Percentiles rank a stretch among this genome's conserved stretches.
Conservation (phyloP, 371 early-diverging fungal species). For the Nematocida displodere region DNA sequence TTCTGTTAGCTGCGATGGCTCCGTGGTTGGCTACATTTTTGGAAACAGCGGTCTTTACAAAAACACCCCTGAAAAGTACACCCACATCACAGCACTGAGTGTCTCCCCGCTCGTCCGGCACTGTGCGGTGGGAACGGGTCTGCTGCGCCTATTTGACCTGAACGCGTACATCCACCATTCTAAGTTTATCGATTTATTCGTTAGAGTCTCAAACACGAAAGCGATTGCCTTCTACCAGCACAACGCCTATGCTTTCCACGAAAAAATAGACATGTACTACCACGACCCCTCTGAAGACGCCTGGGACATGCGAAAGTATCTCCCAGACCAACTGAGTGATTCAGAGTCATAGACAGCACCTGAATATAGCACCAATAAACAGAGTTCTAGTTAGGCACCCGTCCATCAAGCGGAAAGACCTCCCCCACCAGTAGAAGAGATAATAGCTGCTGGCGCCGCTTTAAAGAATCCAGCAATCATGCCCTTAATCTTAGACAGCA, state of each 20-base stretch:
- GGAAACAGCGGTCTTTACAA: constrained; percentile 58
- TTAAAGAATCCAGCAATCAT: too few relatives aligned
- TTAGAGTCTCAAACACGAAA: constrained; percentile 80
- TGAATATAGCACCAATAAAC: too few relatives aligned
- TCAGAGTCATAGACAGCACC: too few relatives aligned
- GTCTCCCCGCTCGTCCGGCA: constrained; percentile 88
- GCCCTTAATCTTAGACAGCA: too few relatives aligned
- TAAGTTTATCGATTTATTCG: constrained; percentile 93
- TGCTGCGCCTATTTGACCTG: constrained; percentile 79
- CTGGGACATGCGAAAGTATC: constrained; percentile 62
- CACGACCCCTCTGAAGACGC: constrained; percentile 63
- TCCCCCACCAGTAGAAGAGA: too few relatives aligned
- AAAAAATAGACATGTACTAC: constrained; percentile 82
- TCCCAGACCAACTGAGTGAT: constrained; percentile 3
- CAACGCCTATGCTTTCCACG: constrained; percentile 82
- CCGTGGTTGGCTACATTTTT: constrained; percentile 57
- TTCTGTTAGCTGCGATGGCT: not conserved
- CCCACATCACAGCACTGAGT: constrained; percentile 92
- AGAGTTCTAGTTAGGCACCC: too few relatives aligned
- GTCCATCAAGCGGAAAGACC: too few relatives aligned
- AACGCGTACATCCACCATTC: constrained; percentile 70
- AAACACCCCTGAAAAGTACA: constrained; percentile 69
- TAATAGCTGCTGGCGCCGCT: too few relatives aligned
- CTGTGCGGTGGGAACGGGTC: constrained; percentile 75
- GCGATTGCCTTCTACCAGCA: constrained; percentile 87